Base-by-base conservation (phyloP, 108 stramenopile genomes). In the Cyclotella distinguenda region DNA sequence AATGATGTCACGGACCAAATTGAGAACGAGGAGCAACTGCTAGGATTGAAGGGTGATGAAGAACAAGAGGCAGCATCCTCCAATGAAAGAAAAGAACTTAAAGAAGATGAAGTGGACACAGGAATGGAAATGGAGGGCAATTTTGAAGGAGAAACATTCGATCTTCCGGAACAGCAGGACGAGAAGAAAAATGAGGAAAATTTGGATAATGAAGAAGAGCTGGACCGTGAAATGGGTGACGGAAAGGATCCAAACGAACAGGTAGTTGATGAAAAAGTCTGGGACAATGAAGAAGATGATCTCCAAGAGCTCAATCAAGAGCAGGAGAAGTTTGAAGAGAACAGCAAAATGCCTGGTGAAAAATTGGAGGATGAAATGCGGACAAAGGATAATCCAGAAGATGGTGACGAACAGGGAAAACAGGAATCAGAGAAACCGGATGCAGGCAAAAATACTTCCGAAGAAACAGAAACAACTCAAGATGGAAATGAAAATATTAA, bases 181-280 rank as follows among this genome's bases (percentile, higher is more conserved):
- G 79, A 91, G 11, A 80, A 91, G 6, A 64, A 79, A 5, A 51
- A 83, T 28, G 64, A 86, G 8, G 72, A 86, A 7, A 83, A 96
- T n/a, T 75, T 74, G 12, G 79, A 95, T 7, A 92, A 94, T 2
- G 90, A 87, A 50, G 97, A 98, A 62, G 96, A 97, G 66, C 82
- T 98, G 1, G 97, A 99, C 55, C 86, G 97, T 21, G 97, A 99
- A 77, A 97, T 99, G 99, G 99, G 96, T 4, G 95, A 97, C n/a
- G 90, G 85, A 8, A 81, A 68, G 12, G 86, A 85, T 65, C 74
- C 77, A 27, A 92, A 98, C 55, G 97, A 94, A 22, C 84, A 97
- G 60, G 95, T 98, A 27, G 96, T 98, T 25, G 96, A 96, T 72
- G 97, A 98, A 80, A 94, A 94, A 71, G 78, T 95, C 81, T 97